phyloP scores from a whole-genome alignment of 768 basidiomycete species.

The Serendipita sp. region DNA sequence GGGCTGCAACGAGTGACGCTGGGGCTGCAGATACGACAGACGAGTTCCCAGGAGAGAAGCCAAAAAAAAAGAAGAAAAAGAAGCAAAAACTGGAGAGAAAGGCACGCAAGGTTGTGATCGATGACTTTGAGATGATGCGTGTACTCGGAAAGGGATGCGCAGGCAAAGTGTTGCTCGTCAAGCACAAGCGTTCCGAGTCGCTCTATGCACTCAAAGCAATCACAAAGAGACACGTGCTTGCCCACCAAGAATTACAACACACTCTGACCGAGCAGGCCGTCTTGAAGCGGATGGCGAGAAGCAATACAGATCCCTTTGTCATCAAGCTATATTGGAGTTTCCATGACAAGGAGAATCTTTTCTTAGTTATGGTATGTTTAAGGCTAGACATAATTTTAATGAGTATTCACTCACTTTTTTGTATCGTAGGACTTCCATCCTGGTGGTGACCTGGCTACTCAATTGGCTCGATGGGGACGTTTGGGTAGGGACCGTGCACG shows the following conservation, averaged over 20 bases:
- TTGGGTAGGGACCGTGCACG: constrained; percentile 86
- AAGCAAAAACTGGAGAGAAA: constrained; percentile 27
- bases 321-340: constrained; percentile 96
- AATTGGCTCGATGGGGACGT: constrained; percentile 89
- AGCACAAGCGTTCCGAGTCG: constrained; percentile 52
- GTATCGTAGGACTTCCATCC: constrained; percentile 70
- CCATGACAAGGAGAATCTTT: constrained; percentile 94
- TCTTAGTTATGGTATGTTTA: constrained; percentile 73
- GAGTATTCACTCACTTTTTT: background rate
- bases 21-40: constrained; percentile 1
- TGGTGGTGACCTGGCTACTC: constrained; percentile 93
- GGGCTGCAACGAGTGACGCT: constrained; percentile 5
- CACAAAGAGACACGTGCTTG: constrained; percentile 91
- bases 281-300: constrained; percentile 72
- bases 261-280: constrained; percentile 95
- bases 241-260: constrained; percentile 92
- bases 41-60: constrained; percentile 19
- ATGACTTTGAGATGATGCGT: constrained; percentile 95
- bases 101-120: constrained; percentile 58
- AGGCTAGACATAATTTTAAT: constrained; percentile 8
- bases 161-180: constrained; percentile 87
- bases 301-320: constrained; percentile 81
- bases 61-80: constrained; percentile 37
- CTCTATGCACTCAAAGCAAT: constrained; percentile 94
- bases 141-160: constrained; percentile 96